phyloP scores from a whole-genome alignment of 2,329 filamentous ascomycete species.

The Apiospora koreana region DNA sequence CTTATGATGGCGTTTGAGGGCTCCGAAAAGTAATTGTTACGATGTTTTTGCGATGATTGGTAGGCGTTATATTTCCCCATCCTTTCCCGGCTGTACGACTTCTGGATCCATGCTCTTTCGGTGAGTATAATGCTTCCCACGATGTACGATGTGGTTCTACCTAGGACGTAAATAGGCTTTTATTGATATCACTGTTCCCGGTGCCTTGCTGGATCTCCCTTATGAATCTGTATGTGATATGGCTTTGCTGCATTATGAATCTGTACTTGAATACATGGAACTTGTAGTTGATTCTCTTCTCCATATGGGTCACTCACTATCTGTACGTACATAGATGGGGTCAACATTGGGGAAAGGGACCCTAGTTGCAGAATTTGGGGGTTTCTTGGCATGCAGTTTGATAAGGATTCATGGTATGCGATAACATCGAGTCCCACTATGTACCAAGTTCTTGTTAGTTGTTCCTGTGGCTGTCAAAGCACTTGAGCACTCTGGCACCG shows the following conservation, averaged over 20 bases:
- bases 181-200: not conserved
- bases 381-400: no score
- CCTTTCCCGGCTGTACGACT: not conserved
- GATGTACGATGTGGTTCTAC: slow-evolving; percentile 5
- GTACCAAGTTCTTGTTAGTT: no score
- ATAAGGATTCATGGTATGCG: no score
- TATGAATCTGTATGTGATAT: not conserved
- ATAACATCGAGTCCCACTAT: no score
- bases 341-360: no score
- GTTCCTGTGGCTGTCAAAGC: no score
- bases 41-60: slow-evolving; percentile 8
- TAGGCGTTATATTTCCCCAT: slow-evolving; percentile 1
- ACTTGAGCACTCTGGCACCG: no score
- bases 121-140: slow-evolving; percentile 8
- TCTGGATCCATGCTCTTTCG: not conserved
- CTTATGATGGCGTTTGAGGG: slow-evolving; percentile 36
- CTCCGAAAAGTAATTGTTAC: slow-evolving; percentile 24
- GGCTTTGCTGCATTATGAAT: not conserved
- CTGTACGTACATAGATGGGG: no score
- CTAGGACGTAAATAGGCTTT: not conserved
- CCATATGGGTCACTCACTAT: no score
- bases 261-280: not conserved
- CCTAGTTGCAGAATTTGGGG: no score
- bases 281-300: no score
- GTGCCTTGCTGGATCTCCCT: not conserved